Percentiles rank a stretch among this genome's conserved stretches.
phyloP scores from a whole-genome alignment of 1,139 yeast species.

The Candida tropicalis region DNA sequence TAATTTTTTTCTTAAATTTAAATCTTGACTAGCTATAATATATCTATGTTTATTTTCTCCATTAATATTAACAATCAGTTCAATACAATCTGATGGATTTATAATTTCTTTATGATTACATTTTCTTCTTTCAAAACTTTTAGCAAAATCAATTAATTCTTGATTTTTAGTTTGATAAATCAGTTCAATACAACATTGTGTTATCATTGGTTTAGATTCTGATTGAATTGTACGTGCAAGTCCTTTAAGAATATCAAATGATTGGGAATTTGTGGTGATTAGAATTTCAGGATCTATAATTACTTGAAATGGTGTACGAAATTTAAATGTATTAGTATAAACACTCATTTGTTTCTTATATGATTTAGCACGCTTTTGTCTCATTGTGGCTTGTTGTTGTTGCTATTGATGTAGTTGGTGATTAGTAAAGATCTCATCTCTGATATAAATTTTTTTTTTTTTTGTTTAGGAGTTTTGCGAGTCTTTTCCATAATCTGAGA shows the following conservation, averaged over 20 bases:
- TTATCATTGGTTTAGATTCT: constrained; percentile 88
- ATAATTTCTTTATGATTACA: constrained; percentile 57
- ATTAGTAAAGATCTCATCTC: neutral
- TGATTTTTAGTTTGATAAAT: constrained; percentile 73
- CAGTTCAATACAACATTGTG: constrained; percentile 93
- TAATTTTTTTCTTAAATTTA: constrained; percentile 63
- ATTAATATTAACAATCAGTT: constrained; percentile 65
- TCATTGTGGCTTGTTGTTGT: constrained; percentile 59
- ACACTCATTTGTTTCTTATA: constrained; percentile 91
- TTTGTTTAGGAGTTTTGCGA: neutral
- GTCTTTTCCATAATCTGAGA: neutral
- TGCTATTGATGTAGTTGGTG: neutral
- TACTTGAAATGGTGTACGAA: constrained; percentile 92
- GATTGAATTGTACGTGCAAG: constrained; percentile 80
- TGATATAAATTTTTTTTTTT: constrained; percentile 3
- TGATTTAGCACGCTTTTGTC: constrained; percentile 93
- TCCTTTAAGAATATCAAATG: constrained; percentile 78
- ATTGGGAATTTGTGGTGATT: constrained; percentile 59
- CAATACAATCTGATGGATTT: constrained; percentile 76
- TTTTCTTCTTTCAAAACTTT: constrained; percentile 73
- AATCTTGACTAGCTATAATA: constrained; percentile 82
- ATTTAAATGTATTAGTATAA: constrained; percentile 81
- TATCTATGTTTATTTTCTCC: constrained; percentile 89
- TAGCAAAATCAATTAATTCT: constrained; percentile 76
- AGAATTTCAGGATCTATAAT: constrained; percentile 81